Base-by-base conservation (phyloP, 108 stramenopile genomes). In the Pseudonitzschia pungens region DNA sequence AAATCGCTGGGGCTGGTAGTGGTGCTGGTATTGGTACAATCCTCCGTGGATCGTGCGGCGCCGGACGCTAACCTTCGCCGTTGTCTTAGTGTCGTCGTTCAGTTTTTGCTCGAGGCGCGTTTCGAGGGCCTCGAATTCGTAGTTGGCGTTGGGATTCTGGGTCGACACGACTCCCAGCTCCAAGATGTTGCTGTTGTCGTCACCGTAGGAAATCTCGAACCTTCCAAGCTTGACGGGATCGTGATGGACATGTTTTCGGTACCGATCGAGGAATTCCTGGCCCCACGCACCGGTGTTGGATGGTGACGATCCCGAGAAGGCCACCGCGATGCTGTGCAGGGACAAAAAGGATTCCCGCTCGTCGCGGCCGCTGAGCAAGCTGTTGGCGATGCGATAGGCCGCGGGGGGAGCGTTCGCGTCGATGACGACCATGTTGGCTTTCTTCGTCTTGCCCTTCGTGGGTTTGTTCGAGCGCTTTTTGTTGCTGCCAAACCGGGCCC, bases 351-450 rank as follows among this genome's bases (percentile, higher is more conserved):
- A 11, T 8, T 48, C 28, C 5, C 68, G 68, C 36, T 64, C 24
- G 0, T 32, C 0, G 15, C 20, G n/a, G 26, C 3, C 9, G 20
- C 21, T 21, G 12, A 78, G 42, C 64, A 85, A 44, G 9, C 68
- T 73, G 32, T 70, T 28, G 18, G 78, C 36, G 26, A 85, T 74
- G 36, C 73, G 81, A 18, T 48, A 63, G 33, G 79, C 62, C 24
- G 42, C 44, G 2, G 18, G 51, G 21, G 81, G 52, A 8, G 75
- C 78, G 20, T 21, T 24, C 8, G 26, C 26, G 71, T 85, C 84
- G 24, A 85, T 20, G 15, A 82, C 62, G 1, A 85, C 28, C 36
- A 74, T 54, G 26, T 75, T 48, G 44, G 79, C 42, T n/a, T n/a
- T n/a, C 15, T 67, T 57, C 29, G 72, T 65, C n/a, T 44, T 57